Base-by-base conservation (phyloP, 106 monocot genomes). In the Acorus calamus region DNA sequence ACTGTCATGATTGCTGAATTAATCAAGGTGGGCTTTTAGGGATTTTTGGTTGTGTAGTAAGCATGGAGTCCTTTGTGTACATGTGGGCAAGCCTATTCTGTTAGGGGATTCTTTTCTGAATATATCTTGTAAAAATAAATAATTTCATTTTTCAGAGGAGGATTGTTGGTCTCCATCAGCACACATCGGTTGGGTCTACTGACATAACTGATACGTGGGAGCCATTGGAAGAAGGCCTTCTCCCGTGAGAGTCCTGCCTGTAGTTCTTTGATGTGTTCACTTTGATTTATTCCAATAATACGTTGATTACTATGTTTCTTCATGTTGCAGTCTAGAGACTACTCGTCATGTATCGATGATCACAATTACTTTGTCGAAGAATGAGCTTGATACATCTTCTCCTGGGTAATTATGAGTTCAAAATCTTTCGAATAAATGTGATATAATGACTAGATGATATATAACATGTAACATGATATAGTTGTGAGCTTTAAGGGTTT, bases 1-100 rank as follows among this genome's bases (percentile, higher is more conserved):
- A 79, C 74, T 11, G 74, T 79, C 3, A 74, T 79, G 74, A 74
- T 74, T 42, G 73, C 70, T n/a, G 79, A 79, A 46, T 42, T 74
- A 55, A 65, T 79, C 9, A 79, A 74, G 79, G 79, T 74, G 28
- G 28, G 28, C 28, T 28, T 28, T 28, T 28, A 28, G 28, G 28
- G 28, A 28, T 28, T 28, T 28, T 28, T 0, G 28, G 0, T 28
- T n/a, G 28, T 28, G 28, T 28, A 28, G 28, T 28, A 28, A 28
- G 28, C 0, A 28, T 28, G 28, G 28, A 28, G 28, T 28, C 28
- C 0, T 28, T 28, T 28, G 28, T 28, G 28, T 1, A 28, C 0
- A 28, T 28, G 0, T 28, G 28, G 28, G 28, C 28, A 28, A 28
- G 28, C 28, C 28, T 28, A 28, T 28, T 28, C 28, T 28, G 28